Base-by-base conservation (phyloP, 75 land plant species). In the Azolla pinnata region DNA sequence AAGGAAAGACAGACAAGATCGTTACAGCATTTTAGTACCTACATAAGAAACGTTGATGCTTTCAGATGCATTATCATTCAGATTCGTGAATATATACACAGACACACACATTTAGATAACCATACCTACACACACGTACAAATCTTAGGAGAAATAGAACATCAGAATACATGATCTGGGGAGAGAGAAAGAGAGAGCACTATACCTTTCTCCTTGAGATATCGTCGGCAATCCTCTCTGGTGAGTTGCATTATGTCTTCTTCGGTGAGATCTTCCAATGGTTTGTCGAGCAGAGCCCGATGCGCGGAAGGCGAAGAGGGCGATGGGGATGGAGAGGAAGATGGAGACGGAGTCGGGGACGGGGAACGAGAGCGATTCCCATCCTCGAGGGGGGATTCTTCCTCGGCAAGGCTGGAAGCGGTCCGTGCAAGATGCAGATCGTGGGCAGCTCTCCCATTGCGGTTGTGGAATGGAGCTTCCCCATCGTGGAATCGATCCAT, bases 181-280 rank as follows among this genome's bases (percentile, higher is more conserved):
- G 40, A 12, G 40, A 35, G 40, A 12, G 50, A 18, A 47, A 20
- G 20, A 47, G 20, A 47, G 18, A 47, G 18, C 4, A 12, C 50
- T 20, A 12, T 17, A 77, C 96, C 91, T 81, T 81, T 86, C 14
- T 76, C 69, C 56, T 83, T 80, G 52, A 86, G 75, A 73, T 67
- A 90, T 0, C 82, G 72, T 51, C 96, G 91, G 70, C 96, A 90
- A 35, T 90, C 96, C 59, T 90, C 96, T 26, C 96, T 72, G 2
- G 87, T 90, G 61, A 86, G 65, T 74, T 86, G 91, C 44, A 89
- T 65, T 49, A 90, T 83, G 73, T 90, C 96, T 17, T 83, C 82
- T n/a, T 90, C 83, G 20, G 83, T 90, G 54, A 90, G 85, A 51
- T 78, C 76, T 51, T 61, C 70, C 46, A 86, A 70, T 14, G 96